phyloP scores from a whole-genome alignment of 345 rosid species.

The Populus alba region DNA sequence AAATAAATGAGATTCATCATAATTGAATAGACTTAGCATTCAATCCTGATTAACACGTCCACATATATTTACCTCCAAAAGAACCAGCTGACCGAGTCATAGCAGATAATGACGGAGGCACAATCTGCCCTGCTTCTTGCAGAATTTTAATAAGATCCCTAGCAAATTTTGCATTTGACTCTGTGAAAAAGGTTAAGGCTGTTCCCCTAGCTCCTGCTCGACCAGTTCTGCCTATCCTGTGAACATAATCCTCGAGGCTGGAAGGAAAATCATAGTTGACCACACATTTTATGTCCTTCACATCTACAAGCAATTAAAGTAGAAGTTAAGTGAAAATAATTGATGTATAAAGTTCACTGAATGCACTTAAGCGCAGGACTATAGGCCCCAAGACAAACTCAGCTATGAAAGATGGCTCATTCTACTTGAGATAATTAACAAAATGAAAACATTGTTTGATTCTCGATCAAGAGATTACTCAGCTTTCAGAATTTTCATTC shows the following conservation, averaged over 20 bases:
- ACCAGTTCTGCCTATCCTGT: slow-evolving; percentile 96
- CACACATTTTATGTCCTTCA: slow-evolving; percentile 98
- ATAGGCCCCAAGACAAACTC: slow-evolving; percentile 1
- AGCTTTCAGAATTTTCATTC: not conserved
- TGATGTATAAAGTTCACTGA: not conserved
- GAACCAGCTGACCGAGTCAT: slow-evolving; percentile 51
- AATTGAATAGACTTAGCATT: not conserved
- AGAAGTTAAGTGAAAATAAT: slow-evolving; percentile 14
- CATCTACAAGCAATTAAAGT: slow-evolving; percentile 57
- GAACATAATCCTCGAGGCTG: slow-evolving; percentile 87
- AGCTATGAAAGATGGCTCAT: not conserved
- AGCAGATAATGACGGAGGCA: slow-evolving; percentile 61
- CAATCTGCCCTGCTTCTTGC: slow-evolving; percentile 85
- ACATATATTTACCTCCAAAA: slow-evolving; percentile 47
- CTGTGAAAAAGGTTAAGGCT: slow-evolving; percentile 80
- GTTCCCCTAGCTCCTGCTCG: slow-evolving; percentile 98
- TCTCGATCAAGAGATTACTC: not conserved
- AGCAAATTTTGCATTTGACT: slow-evolving; percentile 77
- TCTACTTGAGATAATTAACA: not conserved
- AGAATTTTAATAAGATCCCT: slow-evolving; percentile 83
- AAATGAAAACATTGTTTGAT: not conserved
- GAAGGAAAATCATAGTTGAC: slow-evolving; percentile 95
- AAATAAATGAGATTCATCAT: not conserved
- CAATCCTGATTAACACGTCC: not conserved
- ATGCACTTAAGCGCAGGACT: not conserved